Evolutionary conservation across 2,329 filamentous ascomycete genomes (phyloP).

Genomic region (Trematosphaeria pertusa): DNA sequence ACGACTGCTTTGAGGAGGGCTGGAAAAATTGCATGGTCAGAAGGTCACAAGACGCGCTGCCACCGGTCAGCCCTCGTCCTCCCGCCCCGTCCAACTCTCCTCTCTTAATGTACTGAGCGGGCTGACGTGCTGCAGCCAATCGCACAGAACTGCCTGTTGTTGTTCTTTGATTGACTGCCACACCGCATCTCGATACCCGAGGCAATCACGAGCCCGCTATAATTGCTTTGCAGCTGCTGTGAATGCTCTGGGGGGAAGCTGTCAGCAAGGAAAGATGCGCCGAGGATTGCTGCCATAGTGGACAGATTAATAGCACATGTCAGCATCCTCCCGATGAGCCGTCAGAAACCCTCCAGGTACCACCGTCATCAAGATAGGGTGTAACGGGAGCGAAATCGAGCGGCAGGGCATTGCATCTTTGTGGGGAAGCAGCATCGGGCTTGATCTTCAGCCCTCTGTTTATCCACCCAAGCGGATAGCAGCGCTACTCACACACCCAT

Average conservation of each 20-base stretch:
- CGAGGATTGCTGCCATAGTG: constrained; percentile 1
- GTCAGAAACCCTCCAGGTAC: constrained; percentile 15
- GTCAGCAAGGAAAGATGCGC: too few species aligned
- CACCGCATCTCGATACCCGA: constrained; percentile 35
- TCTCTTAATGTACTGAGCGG: constrained; percentile 25
- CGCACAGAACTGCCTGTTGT: constrained; percentile 24
- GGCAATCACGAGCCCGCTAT: constrained; percentile 31
- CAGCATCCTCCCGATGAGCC: constrained; percentile 31
- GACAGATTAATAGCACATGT: constrained; percentile 7
- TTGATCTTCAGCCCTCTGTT: constrained; percentile 26
- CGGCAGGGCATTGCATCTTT: constrained; percentile 28
- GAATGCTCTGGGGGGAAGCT: too few species aligned
- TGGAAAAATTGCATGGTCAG: constrained; percentile 36
- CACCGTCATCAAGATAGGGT: too few species aligned
- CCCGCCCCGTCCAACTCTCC: constrained; percentile 18
- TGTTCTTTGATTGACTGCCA: constrained; percentile 46
- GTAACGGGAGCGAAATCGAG: constrained; percentile 17
- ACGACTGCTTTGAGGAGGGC: constrained; percentile 4
- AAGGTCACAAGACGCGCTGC: constrained; percentile 41
- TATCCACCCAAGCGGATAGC: constrained; percentile 30
- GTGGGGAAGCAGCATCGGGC: constrained; percentile 32
- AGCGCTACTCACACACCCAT: constrained; percentile 21
- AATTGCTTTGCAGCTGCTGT: constrained; percentile 28
- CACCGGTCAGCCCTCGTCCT: constrained; percentile 35
- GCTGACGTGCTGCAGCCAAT: constrained; percentile 38